These are phyloP conservation scores for Septoria petroselini DNA, from an alignment of 2,329 filamentous ascomycete species.

Conservation along the genomic window DNA sequence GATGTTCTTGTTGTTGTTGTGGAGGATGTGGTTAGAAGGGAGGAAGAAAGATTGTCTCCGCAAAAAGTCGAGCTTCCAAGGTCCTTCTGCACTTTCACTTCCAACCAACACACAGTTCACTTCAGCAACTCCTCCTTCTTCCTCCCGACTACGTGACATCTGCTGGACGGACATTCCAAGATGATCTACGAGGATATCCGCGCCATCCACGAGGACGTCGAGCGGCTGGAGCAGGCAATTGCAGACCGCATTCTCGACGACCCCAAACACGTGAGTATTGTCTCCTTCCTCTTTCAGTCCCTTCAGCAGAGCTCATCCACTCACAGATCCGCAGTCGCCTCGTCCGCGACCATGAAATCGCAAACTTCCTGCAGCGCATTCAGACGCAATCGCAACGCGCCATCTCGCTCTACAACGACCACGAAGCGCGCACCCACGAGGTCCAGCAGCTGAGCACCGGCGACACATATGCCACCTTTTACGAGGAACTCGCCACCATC, in stretches of 20 bases:
- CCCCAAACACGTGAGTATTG: constrained; percentile 70
- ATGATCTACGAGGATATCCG: constrained; percentile 93
- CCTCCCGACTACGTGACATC: not conserved
- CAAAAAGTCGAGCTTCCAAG: too few relatives aligned
- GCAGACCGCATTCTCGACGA: constrained; percentile 86
- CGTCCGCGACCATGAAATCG: constrained; percentile 86
- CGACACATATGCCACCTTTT: constrained; percentile 87
- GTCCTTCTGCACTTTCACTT: too few relatives aligned
- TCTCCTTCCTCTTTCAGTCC: not conserved
- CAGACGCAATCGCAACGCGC: constrained; percentile 79
- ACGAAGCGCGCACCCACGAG: constrained; percentile 69
- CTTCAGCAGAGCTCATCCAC: constrained; percentile 25
- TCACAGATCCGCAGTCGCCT: constrained; percentile 79
- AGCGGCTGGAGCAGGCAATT: constrained; percentile 90
- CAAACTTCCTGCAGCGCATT: constrained; percentile 81
- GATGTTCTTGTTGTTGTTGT: not conserved
- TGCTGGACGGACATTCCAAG: constrained; percentile 15
- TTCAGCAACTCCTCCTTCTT: too few relatives aligned
- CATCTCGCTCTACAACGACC: constrained; percentile 79
- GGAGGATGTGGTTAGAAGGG: not conserved
- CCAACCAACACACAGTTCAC: too few relatives aligned
- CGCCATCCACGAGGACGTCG: constrained; percentile 91
- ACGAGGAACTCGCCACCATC: constrained; percentile 75
- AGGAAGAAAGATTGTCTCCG: too few relatives aligned
- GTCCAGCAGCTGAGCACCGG: constrained; percentile 79